A percentile compares a stretch with the other conserved stretches of the same genome.
Conservation (phyloP, 495 filamentous ascomycete species). For the Penicillium manginii region DNA sequence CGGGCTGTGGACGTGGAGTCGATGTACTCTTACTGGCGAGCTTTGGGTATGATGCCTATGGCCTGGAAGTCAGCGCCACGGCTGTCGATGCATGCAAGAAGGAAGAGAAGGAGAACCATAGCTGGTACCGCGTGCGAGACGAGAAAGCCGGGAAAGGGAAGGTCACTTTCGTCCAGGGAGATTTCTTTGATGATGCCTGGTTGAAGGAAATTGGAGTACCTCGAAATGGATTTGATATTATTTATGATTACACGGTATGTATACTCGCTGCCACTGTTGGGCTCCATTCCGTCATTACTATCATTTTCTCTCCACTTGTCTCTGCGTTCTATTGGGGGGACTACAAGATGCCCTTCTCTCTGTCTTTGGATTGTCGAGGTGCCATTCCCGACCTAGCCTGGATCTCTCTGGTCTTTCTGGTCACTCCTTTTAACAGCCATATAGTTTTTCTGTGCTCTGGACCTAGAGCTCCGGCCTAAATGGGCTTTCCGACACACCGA, state of each 20-base stretch:
- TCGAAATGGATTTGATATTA: constrained; percentile 68
- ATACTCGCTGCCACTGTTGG: not conserved
- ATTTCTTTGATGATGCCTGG: constrained; percentile 76
- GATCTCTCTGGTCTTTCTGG: constrained; percentile 1
- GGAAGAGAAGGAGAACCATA: constrained; percentile 42
- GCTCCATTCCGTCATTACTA: not conserved
- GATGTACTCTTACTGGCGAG: constrained; percentile 73
- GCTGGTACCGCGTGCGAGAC: constrained; percentile 52
- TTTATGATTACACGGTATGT: constrained; percentile 84
- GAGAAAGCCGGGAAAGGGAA: constrained; percentile 52
- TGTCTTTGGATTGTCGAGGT: constrained; percentile 2
- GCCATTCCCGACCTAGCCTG: not conserved
- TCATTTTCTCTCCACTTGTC: constrained; percentile 2
- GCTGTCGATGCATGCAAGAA: constrained; percentile 60
- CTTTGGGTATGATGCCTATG: constrained; percentile 73
- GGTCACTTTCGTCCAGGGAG: constrained; percentile 63
- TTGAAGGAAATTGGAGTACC: constrained; percentile 42
- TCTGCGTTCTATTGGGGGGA: not conserved
- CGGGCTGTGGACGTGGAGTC: constrained; percentile 77
- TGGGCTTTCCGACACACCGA: constrained; percentile 71
- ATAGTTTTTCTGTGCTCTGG: constrained; percentile 82
- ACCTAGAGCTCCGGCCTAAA: constrained; percentile 60
- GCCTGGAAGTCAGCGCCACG: constrained; percentile 65
- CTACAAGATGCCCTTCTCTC: not conserved
- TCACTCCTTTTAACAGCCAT: constrained; percentile 14